Conservation (phyloP, 495 filamentous ascomycete species). For the Daldinia bambusicola region DNA sequence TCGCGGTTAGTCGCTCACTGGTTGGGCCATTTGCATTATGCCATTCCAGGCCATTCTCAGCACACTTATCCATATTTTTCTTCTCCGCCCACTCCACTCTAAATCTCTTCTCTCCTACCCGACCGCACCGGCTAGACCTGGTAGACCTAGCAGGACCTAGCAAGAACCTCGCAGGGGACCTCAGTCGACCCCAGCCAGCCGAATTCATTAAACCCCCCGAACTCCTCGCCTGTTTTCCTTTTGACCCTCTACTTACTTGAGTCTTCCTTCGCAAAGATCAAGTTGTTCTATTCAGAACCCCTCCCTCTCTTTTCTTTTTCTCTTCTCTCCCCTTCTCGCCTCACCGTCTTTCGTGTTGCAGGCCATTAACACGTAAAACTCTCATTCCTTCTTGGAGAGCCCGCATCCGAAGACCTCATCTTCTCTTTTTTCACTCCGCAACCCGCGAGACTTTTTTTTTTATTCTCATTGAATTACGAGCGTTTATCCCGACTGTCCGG, state of each 20-base stretch:
- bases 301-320: conserved; percentile 36
- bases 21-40: conserved; percentile 37
- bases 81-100: conserved; percentile 40
- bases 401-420: conserved; percentile 33
- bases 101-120: conserved; percentile 46
- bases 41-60: conserved; percentile 33
- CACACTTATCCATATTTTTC: conserved; percentile 19
- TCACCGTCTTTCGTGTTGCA: conserved; percentile 46
- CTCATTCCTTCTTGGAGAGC: conserved; percentile 22
- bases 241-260: conserved; percentile 48
- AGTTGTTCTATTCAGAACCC: conserved; percentile 50
- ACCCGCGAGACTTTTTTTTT: conserved; percentile 47
- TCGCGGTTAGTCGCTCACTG: conserved; percentile 11
- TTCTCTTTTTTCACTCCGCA: conserved; percentile 36
- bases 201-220: conserved; percentile 53
- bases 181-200: conserved; percentile 38
- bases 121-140: conserved; percentile 39
- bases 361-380: conserved; percentile 38
- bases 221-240: conserved; percentile 43
- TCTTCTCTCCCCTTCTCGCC: conserved; percentile 34
- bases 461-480: conserved; percentile 44
- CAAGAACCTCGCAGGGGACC: not conserved
- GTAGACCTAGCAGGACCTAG: conserved; percentile 18
- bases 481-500: conserved; percentile 49
- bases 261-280: conserved; percentile 47